phyloP scores from a whole-genome alignment of 305 asterid species.

The Solanum hybrid region DNA sequence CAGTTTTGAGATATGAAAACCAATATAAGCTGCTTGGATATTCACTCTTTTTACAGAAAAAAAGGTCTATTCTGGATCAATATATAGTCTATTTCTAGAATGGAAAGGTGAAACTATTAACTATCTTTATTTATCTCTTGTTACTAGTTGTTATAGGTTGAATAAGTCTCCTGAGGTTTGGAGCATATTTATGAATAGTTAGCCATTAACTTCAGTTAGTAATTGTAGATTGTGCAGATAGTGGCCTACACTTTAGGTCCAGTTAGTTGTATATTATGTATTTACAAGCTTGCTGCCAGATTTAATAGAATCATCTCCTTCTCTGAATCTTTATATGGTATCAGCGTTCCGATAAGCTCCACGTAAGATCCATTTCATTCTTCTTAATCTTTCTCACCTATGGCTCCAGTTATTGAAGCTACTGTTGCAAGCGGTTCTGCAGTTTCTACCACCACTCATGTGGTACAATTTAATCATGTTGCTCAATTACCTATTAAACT shows the following conservation, averaged over 20 bases:
- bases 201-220: neutral
- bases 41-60: neutral
- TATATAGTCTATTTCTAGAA: neutral
- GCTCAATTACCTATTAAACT: neutral
- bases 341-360: neutral
- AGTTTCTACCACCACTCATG: neutral
- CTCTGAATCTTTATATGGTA: neutral
- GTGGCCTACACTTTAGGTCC: neutral
- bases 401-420: neutral
- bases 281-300: neutral
- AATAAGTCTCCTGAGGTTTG: neutral
- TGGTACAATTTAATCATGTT: neutral
- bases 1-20: neutral
- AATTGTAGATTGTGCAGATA: neutral
- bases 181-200: neutral
- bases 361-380: neutral
- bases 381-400: neutral
- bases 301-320: neutral
- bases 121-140: neutral
- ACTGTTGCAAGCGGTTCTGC: neutral
- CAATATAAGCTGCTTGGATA: neutral
- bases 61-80: neutral
- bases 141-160: neutral
- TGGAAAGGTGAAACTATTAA: neutral
- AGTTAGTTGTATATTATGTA: neutral